These are phyloP conservation scores for Alloascoidea hylecoeti DNA, from an alignment of 805 yeast genomes.

Conservation along the genomic window DNA sequence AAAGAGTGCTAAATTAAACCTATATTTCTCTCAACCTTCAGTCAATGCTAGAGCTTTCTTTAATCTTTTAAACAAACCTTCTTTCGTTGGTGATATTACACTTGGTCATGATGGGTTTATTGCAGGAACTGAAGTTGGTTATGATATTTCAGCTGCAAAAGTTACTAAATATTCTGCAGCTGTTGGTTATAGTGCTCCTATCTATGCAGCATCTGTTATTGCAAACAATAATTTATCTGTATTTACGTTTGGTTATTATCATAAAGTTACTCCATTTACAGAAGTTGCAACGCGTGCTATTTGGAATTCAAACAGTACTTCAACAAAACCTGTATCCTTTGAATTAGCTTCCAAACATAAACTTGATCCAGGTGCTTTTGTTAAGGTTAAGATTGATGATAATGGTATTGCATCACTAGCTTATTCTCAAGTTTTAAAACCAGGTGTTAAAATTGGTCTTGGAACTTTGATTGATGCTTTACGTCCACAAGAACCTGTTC, in stretches of 20 bases:
- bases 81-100: conserved; percentile 89
- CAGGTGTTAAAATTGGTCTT: conserved; percentile 92
- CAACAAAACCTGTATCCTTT: conserved; percentile 70
- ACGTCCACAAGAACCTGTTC: conserved; percentile 91
- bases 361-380: conserved; percentile 76
- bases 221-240: conserved; percentile 79
- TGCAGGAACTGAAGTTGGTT: conserved; percentile 94
- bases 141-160: conserved; percentile 87
- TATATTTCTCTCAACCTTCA: conserved; percentile 84
- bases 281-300: conserved; percentile 98
- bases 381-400: conserved; percentile 95
- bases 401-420: conserved; percentile 88
- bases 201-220: conserved; percentile 74
- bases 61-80: conserved; percentile 90
- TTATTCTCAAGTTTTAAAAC: conserved; percentile 89
- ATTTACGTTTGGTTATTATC: conserved; percentile 93
- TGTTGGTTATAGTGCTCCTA: conserved; percentile 81
- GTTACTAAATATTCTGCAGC: conserved; percentile 91
- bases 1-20: conserved; percentile 80
- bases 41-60: conserved; percentile 91
- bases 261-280: conserved; percentile 78
- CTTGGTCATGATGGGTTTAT: conserved; percentile 94
- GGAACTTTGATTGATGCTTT: conserved; percentile 96
- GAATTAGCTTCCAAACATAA: conserved; percentile 94
- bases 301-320: conserved; percentile 62